These are phyloP conservation scores for Solanum hybrid DNA, from an alignment of 305 asterid genomes.

Conservation along the genomic window DNA sequence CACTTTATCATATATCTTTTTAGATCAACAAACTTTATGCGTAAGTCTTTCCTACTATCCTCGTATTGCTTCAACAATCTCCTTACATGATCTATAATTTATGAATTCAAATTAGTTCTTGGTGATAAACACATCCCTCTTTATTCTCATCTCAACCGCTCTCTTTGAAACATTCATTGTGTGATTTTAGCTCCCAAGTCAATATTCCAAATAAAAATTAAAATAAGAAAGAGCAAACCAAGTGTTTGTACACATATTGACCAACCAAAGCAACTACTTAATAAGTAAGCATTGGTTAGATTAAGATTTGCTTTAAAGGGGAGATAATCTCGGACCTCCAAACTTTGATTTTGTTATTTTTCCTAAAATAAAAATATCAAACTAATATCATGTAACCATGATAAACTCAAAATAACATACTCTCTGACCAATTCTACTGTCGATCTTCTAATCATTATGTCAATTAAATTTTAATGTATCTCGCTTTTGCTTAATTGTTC, in stretches of 20 bases:
- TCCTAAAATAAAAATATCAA: too few species aligned
- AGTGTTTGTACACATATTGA: not conserved
- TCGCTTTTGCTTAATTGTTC: too few species aligned
- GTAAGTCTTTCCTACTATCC: not conserved
- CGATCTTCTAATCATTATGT: too few species aligned
- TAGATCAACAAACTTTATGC: too few species aligned
- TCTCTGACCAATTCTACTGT: too few species aligned
- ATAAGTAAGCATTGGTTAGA: not conserved
- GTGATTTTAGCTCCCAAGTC: not conserved
- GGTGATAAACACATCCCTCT: not conserved
- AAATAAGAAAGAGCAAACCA: not conserved
- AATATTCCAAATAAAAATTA: not conserved
- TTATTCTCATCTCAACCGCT: not conserved
- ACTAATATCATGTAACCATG: too few species aligned
- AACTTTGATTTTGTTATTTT: not conserved
- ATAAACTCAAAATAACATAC: too few species aligned
- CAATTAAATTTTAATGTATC: too few species aligned
- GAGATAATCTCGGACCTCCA: too few species aligned
- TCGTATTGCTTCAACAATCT: not conserved
- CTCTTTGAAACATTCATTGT: not conserved
- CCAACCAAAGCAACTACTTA: not conserved
- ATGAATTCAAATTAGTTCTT: not conserved
- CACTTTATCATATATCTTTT: not conserved
- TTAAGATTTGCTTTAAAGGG: too few species aligned
- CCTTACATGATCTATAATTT: not conserved